Percentiles rank a stretch among this genome's conserved stretches.
phyloP scores from a whole-genome alignment of 2,329 filamentous ascomycete genomes.

The Calonectria pauciramosa region DNA sequence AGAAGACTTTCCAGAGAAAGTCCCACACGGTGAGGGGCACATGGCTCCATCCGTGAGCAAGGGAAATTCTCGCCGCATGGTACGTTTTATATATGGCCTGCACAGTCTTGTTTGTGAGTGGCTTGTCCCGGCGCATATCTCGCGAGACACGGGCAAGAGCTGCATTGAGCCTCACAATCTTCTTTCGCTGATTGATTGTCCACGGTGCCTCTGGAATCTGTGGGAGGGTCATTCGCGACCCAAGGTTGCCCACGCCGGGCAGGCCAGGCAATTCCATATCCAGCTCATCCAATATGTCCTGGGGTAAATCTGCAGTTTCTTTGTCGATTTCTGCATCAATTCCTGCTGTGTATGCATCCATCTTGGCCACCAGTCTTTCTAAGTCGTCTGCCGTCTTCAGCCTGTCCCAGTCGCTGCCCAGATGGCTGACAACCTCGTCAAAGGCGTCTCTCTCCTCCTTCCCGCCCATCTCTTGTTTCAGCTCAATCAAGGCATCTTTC shows the following conservation, averaged over 20 bases:
- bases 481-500: conserved; percentile 52
- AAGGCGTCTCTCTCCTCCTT: conserved; percentile 52
- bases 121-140: conserved; percentile 45
- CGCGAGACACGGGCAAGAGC: conserved; percentile 46
- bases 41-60: conserved; percentile 62
- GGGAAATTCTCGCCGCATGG: conserved; percentile 57
- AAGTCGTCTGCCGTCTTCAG: conserved; percentile 51
- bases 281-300: conserved; percentile 51
- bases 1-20: conserved; percentile 75
- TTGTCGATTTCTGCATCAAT: conserved; percentile 53
- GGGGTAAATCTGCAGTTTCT: conserved; percentile 48
- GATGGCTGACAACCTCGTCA: conserved; percentile 51
- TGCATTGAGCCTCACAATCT: conserved; percentile 54
- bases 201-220: conserved; percentile 54
- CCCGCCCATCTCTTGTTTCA: conserved; percentile 55
- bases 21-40: conserved; percentile 74
- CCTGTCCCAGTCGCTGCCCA: conserved; percentile 49
- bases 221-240: conserved; percentile 44
- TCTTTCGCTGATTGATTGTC: conserved; percentile 55
- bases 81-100: conserved; percentile 65
- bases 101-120: conserved; percentile 52
- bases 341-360: conserved; percentile 52
- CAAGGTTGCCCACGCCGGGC: conserved; percentile 41
- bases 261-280: conserved; percentile 46
- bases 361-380: conserved; percentile 50